Conservation (phyloP, 441 rosid genomes). For the Populus hybrid region DNA sequence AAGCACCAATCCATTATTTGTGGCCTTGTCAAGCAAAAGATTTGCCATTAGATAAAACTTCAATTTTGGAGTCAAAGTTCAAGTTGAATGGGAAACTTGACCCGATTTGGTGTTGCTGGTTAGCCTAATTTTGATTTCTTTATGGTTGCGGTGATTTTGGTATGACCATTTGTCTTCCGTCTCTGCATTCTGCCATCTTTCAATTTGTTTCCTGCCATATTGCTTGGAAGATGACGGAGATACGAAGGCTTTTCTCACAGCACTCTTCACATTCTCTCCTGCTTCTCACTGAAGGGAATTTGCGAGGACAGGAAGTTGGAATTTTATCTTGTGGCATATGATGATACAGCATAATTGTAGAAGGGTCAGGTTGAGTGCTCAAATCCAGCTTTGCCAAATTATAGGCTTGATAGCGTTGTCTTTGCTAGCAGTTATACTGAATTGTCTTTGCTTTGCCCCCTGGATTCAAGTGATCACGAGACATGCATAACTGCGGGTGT, state of each 20-base stretch:
- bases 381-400: slow-evolving; percentile 33
- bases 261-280: slow-evolving; percentile 22
- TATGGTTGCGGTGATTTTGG: slow-evolving; percentile 5
- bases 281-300: slow-evolving; percentile 59
- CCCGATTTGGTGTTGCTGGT: slow-evolving; percentile 7
- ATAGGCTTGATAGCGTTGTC: background rate
- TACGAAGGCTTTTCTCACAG: slow-evolving; percentile 6
- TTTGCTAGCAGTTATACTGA: background rate
- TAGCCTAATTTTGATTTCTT: background rate
- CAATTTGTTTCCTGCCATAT: slow-evolving; percentile 1
- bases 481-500: background rate
- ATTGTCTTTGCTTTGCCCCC: background rate
- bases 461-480: background rate
- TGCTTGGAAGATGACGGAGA: slow-evolving; percentile 10
- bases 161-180: background rate
- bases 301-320: slow-evolving; percentile 60
- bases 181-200: background rate
- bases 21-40: background rate
- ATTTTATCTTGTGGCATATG: slow-evolving; percentile 68
- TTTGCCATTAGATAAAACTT: background rate
- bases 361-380: slow-evolving; percentile 51
- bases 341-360: slow-evolving; percentile 72
- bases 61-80: background rate
- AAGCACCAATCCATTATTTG: background rate
- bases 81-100: background rate